These are phyloP conservation scores for Cyberlindnera americana DNA, from an alignment of 805 yeast genomes.

Conservation along the genomic window DNA sequence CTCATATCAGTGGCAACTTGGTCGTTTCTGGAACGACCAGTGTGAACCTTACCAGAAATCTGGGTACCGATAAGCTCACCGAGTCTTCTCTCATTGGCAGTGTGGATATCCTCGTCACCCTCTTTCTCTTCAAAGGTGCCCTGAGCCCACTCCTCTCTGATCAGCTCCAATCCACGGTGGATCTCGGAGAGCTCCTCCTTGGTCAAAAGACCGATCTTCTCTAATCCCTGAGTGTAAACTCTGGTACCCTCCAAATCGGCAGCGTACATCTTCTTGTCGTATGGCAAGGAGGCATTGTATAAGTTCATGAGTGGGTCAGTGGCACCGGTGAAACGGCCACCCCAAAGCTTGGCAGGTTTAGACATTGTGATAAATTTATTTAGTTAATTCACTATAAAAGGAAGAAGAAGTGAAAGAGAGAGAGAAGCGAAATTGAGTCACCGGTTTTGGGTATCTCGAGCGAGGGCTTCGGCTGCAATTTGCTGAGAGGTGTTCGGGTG, in stretches of 20 bases:
- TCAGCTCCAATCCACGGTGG: conserved; percentile 73
- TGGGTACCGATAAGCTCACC: conserved; percentile 94
- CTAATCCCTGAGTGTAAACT: conserved; percentile 85
- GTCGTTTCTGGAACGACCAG: conserved; percentile 98
- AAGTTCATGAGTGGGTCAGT: conserved; percentile 97
- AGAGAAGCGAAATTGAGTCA: background rate
- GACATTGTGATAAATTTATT: conserved; percentile 13
- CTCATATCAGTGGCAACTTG: conserved; percentile 99
- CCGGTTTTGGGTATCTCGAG: no score
- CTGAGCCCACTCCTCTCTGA: conserved; percentile 78
- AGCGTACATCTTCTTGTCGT: conserved; percentile 90
- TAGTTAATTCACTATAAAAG: background rate
- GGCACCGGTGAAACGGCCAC: conserved; percentile 96
- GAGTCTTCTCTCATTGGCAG: conserved; percentile 96
- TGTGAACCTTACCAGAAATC: conserved; percentile 96
- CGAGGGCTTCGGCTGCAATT: no score
- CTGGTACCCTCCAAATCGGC: conserved; percentile 94
- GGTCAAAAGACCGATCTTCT: conserved; percentile 72
- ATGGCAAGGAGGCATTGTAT: conserved; percentile 95
- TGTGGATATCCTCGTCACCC: conserved; percentile 97
- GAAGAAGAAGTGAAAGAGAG: background rate
- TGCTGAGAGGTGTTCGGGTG: conserved; percentile 1
- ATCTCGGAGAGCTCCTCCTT: conserved; percentile 72
- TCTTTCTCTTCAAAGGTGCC: conserved; percentile 67
- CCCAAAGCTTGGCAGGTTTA: conserved; percentile 73